Evolutionary conservation across 2,329 filamentous ascomycete species (phyloP).

Genomic region (Elsinoe fawcettii): DNA sequence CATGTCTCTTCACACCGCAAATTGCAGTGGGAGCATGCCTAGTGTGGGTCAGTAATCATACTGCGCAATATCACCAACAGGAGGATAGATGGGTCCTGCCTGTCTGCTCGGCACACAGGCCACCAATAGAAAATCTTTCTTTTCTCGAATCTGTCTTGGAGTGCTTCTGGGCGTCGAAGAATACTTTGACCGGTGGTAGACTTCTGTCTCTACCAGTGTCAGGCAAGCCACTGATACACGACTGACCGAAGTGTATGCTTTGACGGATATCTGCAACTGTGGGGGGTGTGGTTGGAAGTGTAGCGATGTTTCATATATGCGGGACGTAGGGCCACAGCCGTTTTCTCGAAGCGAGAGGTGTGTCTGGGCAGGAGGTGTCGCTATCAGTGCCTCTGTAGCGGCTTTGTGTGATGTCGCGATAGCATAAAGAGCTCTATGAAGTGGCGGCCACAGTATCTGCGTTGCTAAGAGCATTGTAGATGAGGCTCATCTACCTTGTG

Average conservation of each 20-base stretch:
- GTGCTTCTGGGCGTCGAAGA: background rate
- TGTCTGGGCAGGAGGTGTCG: background rate
- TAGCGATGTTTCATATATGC: background rate
- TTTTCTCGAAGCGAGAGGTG: background rate
- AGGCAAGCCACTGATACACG: background rate
- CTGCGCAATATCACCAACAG: background rate
- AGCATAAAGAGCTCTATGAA: too few species aligned
- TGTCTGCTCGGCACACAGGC: background rate
- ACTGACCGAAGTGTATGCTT: background rate
- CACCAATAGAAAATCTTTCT: constrained; percentile 7
- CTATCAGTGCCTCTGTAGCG: background rate
- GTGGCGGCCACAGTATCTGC: too few species aligned
- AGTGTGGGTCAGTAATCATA: background rate
- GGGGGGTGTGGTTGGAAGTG: background rate
- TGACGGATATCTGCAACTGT: background rate
- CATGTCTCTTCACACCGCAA: background rate
- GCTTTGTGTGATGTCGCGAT: background rate
- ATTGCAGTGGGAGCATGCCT: background rate
- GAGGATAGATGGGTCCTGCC: constrained; percentile 1
- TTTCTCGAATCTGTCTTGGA: constrained; percentile 7
- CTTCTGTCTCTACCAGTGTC: background rate
- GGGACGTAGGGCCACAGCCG: background rate
- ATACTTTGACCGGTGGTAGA: background rate
- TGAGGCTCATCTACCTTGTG: background rate
- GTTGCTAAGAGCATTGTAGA: background rate